Percentiles rank a stretch among this genome's conserved stretches.
Conservation (phyloP, 2,329 filamentous ascomycete species). For the Pochonia chlamydosporia region DNA sequence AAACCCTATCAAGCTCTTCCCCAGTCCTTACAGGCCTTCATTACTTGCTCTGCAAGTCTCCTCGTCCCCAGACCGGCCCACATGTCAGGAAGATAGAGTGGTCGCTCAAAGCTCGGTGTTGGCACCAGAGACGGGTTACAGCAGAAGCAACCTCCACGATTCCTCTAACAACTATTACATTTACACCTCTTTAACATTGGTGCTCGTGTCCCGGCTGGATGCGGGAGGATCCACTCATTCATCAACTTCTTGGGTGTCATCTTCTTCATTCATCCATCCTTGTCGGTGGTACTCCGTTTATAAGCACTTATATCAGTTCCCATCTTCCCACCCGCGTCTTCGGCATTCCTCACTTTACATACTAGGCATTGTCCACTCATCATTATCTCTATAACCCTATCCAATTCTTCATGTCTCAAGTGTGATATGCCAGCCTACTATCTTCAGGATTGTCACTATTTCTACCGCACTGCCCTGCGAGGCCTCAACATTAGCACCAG, state of each 20-base stretch:
- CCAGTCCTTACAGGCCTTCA: background rate
- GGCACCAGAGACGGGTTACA: background rate
- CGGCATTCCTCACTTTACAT: background rate
- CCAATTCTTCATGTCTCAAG: conserved; percentile 8
- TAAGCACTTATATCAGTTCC: background rate
- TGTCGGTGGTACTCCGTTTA: background rate
- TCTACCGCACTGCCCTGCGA: conserved; percentile 84
- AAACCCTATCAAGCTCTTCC: background rate
- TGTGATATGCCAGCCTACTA: conserved; percentile 75
- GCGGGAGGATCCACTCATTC: background rate
- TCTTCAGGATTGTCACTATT: conserved; percentile 85
- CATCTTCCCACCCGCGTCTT: conserved; percentile 9
- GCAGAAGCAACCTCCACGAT: no score
- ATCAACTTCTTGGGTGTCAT: background rate
- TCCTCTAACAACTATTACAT: background rate
- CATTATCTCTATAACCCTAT: background rate
- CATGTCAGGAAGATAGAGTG: background rate
- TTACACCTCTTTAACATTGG: background rate
- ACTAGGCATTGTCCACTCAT: background rate
- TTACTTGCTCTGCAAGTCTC: background rate
- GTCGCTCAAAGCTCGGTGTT: background rate
- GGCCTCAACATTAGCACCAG: conserved; percentile 75
- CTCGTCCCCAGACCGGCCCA: background rate
- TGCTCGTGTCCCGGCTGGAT: background rate
- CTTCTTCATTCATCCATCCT: background rate